phyloP scores from a whole-genome alignment of 2,329 filamentous ascomycete genomes.

The Cladosporium sp. region DNA sequence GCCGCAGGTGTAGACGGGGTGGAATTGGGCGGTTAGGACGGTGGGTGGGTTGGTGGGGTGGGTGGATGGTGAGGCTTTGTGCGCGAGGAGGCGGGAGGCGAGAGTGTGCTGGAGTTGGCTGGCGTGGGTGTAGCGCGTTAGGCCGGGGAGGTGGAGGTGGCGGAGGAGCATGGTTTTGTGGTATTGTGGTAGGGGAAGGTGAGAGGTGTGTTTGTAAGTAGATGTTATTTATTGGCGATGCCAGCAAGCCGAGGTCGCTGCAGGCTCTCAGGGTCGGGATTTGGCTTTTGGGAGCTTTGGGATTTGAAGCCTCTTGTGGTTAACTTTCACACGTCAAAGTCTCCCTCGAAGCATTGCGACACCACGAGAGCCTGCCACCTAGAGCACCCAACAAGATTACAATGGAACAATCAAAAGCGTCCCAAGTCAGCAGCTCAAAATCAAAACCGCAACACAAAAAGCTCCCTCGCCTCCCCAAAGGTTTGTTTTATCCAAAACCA shows the following conservation, averaged over 20 bases:
- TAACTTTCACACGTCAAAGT: slow-evolving; percentile 13
- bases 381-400: too few species aligned
- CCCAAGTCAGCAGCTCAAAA: not conserved
- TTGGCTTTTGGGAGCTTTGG: slow-evolving; percentile 4
- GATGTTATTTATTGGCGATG: not conserved
- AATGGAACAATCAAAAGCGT: not conserved
- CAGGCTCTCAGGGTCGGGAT: too few species aligned
- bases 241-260: not conserved
- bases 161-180: slow-evolving; percentile 48
- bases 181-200: not conserved
- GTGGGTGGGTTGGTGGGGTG: slow-evolving; percentile 49
- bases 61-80: slow-evolving; percentile 49
- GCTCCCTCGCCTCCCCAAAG: slow-evolving; percentile 21
- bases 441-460: slow-evolving; percentile 14
- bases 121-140: slow-evolving; percentile 53
- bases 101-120: slow-evolving; percentile 54
- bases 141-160: slow-evolving; percentile 56
- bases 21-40: slow-evolving; percentile 77
- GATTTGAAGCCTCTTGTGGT: not conserved
- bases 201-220: not conserved
- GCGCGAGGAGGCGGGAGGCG: slow-evolving; percentile 54
- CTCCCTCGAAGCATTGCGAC: not conserved
- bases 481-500: slow-evolving; percentile 10
- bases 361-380: too few species aligned
- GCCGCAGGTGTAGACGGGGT: slow-evolving; percentile 84